Evolutionary conservation across 805 yeast genomes (phyloP).

Genomic region (Naumovozyma dairenensis): DNA sequence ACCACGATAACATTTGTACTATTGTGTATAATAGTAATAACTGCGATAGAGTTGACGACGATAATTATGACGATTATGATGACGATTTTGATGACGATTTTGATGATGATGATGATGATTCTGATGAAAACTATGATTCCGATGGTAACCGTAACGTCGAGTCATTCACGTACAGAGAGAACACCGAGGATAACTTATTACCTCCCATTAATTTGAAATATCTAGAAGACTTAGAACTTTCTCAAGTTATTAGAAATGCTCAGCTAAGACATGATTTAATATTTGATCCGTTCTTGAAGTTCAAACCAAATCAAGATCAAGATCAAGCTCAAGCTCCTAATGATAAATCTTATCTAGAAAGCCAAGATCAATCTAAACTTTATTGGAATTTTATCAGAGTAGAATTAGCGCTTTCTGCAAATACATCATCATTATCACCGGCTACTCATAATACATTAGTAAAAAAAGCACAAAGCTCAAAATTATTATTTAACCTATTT

Average conservation of each 20-base stretch:
- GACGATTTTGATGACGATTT: neutral
- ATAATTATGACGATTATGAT: neutral
- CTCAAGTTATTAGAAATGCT: slow-evolving; percentile 83
- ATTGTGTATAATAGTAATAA: too few species aligned
- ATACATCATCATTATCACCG: slow-evolving; percentile 21
- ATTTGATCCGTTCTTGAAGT: slow-evolving; percentile 85
- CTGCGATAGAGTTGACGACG: too few species aligned
- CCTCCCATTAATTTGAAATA: slow-evolving; percentile 82
- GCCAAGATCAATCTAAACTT: slow-evolving; percentile 62
- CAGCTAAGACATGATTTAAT: slow-evolving; percentile 87
- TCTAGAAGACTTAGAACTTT: slow-evolving; percentile 75
- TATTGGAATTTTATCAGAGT: slow-evolving; percentile 72
- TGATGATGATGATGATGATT: neutral
- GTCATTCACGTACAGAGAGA: too few species aligned
- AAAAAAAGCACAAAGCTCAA: too few species aligned
- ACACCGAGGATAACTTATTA: slow-evolving; percentile 15
- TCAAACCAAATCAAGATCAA: slow-evolving; percentile 83
- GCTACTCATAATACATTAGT: too few species aligned
- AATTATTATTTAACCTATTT: slow-evolving; percentile 59
- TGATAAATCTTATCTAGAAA: slow-evolving; percentile 79
- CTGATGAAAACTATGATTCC: neutral
- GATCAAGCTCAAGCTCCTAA: too few species aligned
- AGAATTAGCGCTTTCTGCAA: slow-evolving; percentile 43
- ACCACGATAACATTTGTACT: too few species aligned
- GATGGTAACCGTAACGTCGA: too few species aligned